Evolutionary conservation across 2,329 filamentous ascomycete genomes (phyloP).

Genomic region (Saccharata proteae): DNA sequence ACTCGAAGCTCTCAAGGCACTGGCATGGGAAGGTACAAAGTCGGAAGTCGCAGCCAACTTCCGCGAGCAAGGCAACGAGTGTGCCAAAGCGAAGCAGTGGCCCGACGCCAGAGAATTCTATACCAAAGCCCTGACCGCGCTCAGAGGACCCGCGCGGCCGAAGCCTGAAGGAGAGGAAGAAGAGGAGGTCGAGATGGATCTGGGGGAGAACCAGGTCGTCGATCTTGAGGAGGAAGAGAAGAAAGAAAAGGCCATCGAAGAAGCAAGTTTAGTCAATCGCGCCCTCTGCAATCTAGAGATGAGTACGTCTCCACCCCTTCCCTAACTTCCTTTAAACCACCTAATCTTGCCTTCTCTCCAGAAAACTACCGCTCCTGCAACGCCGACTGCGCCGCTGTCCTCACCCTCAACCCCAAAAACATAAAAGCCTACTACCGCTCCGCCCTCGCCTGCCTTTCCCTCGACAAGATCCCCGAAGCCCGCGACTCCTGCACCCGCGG

Average conservation of each 20-base stretch:
- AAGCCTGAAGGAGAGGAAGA: conserved; percentile 27
- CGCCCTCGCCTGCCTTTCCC: conserved; percentile 60
- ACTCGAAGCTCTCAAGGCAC: conserved; percentile 74
- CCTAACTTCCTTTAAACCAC: not conserved
- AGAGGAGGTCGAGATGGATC: conserved; percentile 33
- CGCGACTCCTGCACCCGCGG: conserved; percentile 66
- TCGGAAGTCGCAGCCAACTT: conserved; percentile 74
- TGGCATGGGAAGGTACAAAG: conserved; percentile 86
- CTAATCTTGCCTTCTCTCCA: conserved; percentile 18
- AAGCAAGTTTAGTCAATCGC: conserved; percentile 73
- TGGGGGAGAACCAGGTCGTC: conserved; percentile 33
- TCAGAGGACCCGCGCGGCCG: conserved; percentile 49
- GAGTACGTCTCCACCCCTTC: conserved; percentile 33
- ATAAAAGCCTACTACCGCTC: conserved; percentile 88
- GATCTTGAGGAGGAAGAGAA: conserved; percentile 47
- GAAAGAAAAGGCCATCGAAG: conserved; percentile 53
- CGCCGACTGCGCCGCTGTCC: conserved; percentile 67
- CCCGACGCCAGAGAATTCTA: conserved; percentile 86
- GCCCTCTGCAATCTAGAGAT: conserved; percentile 83
- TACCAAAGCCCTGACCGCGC: conserved; percentile 65
- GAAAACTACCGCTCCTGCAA: conserved; percentile 81
- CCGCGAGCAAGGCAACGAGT: conserved; percentile 86
- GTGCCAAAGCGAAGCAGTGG: conserved; percentile 62
- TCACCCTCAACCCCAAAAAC: conserved; percentile 68
- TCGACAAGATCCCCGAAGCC: conserved; percentile 70